Evolutionary conservation across 2,329 filamentous ascomycete species (phyloP).

Genomic region (Juglanconis oblonga): DNA sequence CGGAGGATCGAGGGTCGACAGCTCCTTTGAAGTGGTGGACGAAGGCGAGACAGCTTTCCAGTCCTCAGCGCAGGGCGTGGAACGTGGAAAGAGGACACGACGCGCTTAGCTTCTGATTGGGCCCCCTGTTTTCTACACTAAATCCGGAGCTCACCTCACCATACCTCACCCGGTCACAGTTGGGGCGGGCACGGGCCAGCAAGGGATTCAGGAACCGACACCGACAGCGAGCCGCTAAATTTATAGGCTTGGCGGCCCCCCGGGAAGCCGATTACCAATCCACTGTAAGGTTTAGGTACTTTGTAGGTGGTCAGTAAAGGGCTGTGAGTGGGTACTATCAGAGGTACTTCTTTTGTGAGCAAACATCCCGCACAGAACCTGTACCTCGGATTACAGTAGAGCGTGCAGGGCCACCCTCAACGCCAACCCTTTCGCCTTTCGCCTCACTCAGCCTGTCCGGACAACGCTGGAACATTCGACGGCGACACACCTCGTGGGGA

Average conservation of each 20-base stretch:
- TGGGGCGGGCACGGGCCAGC: background rate
- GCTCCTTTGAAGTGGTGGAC: background rate
- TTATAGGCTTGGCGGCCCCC: too few species aligned
- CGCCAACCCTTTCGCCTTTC: background rate
- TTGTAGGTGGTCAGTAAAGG: background rate
- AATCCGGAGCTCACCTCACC: background rate
- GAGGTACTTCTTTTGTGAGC: too few species aligned
- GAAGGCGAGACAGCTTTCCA: background rate
- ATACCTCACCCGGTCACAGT: background rate
- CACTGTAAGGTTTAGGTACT: background rate
- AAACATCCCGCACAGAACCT: too few species aligned
- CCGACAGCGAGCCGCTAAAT: too few species aligned
- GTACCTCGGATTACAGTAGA: too few species aligned
- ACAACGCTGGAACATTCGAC: conserved; percentile 14
- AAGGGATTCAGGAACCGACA: conserved; percentile 5
- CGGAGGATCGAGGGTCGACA: background rate
- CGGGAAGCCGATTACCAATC: too few species aligned
- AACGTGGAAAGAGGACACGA: conserved; percentile 36
- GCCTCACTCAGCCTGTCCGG: background rate
- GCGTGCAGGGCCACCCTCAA: too few species aligned
- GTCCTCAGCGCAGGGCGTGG: background rate
- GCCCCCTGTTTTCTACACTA: conserved; percentile 23
- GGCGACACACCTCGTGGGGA: too few species aligned
- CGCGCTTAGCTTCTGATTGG: conserved; percentile 40
- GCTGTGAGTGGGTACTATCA: too few species aligned